Evolutionary conservation across 2,329 filamentous ascomycete genomes (phyloP).

Genomic region (Sporothrix curviconia): DNA sequence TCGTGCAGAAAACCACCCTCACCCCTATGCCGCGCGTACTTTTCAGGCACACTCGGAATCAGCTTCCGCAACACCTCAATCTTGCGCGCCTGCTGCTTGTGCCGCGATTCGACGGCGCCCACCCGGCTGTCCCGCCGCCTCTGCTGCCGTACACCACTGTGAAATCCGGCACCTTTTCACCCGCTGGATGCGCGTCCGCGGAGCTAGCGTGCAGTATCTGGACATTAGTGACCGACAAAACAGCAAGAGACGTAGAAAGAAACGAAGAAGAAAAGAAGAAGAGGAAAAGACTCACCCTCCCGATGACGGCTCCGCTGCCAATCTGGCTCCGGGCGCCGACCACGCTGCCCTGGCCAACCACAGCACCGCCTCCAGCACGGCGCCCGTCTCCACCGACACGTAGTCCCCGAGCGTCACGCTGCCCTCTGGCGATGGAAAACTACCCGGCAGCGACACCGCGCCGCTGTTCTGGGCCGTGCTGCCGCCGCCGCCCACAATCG

Average conservation of each 20-base stretch:
- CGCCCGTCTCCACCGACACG: constrained; percentile 54
- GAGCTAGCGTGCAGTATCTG: constrained; percentile 60
- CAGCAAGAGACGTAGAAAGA: constrained; percentile 1
- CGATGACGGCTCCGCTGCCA: constrained; percentile 54
- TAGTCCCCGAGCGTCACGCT: constrained; percentile 56
- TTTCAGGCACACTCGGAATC: constrained; percentile 53
- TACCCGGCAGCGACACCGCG: neutral
- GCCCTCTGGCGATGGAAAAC: constrained; percentile 24
- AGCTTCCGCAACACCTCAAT: constrained; percentile 61
- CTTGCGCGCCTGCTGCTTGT: constrained; percentile 59
- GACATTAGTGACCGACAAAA: constrained; percentile 19
- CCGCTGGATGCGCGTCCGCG: constrained; percentile 51
- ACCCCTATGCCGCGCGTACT: constrained; percentile 13
- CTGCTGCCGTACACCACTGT: constrained; percentile 61
- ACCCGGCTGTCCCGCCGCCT: constrained; percentile 50
- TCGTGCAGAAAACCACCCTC: neutral
- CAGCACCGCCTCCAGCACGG: constrained; percentile 55
- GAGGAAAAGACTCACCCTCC: constrained; percentile 45
- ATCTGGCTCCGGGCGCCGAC: constrained; percentile 56
- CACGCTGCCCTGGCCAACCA: constrained; percentile 53
- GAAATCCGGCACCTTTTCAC: constrained; percentile 56
- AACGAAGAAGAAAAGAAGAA: constrained; percentile 17
- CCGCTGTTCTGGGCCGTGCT: constrained; percentile 21
- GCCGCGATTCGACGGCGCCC: constrained; percentile 55
- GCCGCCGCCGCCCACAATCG: constrained; percentile 43